Evolutionary conservation across 192 early-diverging fungal species (phyloP), one percentile per base, ranked within the genome.

Genomic region (Coemansia erecta): DNA sequence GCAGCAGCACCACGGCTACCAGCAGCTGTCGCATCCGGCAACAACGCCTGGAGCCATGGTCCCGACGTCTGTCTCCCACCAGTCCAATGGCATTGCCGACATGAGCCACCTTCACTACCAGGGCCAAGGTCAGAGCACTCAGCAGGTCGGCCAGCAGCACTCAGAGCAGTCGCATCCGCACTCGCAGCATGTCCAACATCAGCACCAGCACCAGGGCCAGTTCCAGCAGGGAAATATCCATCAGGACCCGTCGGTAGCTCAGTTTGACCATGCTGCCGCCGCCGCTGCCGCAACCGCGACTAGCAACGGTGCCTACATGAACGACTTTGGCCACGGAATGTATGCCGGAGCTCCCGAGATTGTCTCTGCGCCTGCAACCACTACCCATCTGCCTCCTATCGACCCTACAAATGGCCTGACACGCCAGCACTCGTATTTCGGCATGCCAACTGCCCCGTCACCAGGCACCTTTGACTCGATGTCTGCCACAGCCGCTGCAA

Each of bases 361-460:
- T 17, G 58, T 45, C 12, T 61, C 65, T 17, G 58, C 72, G 9
- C 60, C 65, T 2, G 61, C 56, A 8, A 31, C 56, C 5, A 66
- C 51, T 19, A 72, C 68, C 61, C 65, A 72, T 14, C 58, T 72
- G 48, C 70, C 70, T 50, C 66, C 76, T 11, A 72, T 72, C 28
- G 76, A 78, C 47, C 54, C 61, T 0, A 24, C 68, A 2, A 41
- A 42, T 39, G 41, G 63, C 17, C 31, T 67, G 63, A 40, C 62
- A 50, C 70, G 70, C 24, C 66, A 68, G 33, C 59, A 49, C 57
- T 69, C 75, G 51, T 78, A 72, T 51, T 78, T 78, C 64, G 66
- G 53, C 43, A 69, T 72, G 50, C 60, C 52, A 1, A 21, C 70
- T 6, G 54, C 64, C 6, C 67, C 70, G 23, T 47, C 67, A 24